These are phyloP conservation scores for Coniosporium tulheliwenetii DNA, from an alignment of 2,329 filamentous ascomycete species.

Conservation along the genomic window DNA sequence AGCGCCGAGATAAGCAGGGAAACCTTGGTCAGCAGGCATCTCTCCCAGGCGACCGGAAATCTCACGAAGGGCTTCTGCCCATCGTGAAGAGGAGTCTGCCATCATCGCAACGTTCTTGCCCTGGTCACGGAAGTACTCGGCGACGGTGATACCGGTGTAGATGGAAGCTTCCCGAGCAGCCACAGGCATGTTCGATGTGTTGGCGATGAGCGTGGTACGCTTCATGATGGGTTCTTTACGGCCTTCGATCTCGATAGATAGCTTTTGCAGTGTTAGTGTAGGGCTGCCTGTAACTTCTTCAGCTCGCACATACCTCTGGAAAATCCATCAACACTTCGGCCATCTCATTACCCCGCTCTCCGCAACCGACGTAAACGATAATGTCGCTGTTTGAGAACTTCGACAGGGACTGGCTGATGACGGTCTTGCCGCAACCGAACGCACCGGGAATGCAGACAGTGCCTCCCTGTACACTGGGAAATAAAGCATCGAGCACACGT, in stretches of 20 bases:
- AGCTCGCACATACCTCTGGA: slow-evolving; percentile 46
- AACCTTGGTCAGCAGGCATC: slow-evolving; percentile 99
- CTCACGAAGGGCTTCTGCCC: slow-evolving; percentile 97
- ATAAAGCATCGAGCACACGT: slow-evolving; percentile 88
- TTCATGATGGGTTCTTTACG: slow-evolving; percentile 99
- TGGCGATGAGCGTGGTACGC: slow-evolving; percentile 94
- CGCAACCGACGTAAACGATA: slow-evolving; percentile 90
- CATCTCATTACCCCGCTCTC: slow-evolving; percentile 98
- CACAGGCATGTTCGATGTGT: slow-evolving; percentile 99
- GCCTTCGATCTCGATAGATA: slow-evolving; percentile 85
- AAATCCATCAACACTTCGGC: slow-evolving; percentile 99
- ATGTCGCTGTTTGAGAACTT: slow-evolving; percentile 99
- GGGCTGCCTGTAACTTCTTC: neutral
- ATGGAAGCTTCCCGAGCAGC: slow-evolving; percentile 97
- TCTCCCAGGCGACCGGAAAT: slow-evolving; percentile 96
- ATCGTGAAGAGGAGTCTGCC: slow-evolving; percentile 95
- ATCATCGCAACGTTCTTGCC: slow-evolving; percentile 99
- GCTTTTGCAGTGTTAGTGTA: slow-evolving; percentile 26
- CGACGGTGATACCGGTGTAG: slow-evolving; percentile 89
- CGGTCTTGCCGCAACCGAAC: slow-evolving; percentile 98
- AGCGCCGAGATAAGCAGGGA: slow-evolving; percentile 90
- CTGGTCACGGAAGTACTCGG: slow-evolving; percentile 94
- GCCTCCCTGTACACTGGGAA: slow-evolving; percentile 91
- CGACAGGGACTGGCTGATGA: slow-evolving; percentile 95
- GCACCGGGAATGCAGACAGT: slow-evolving; percentile 96